A percentile compares a stretch with the other conserved stretches of the same genome.
phyloP scores from a whole-genome alignment of 352 stramenopile genomes.

The Thalassiosira exigua region DNA sequence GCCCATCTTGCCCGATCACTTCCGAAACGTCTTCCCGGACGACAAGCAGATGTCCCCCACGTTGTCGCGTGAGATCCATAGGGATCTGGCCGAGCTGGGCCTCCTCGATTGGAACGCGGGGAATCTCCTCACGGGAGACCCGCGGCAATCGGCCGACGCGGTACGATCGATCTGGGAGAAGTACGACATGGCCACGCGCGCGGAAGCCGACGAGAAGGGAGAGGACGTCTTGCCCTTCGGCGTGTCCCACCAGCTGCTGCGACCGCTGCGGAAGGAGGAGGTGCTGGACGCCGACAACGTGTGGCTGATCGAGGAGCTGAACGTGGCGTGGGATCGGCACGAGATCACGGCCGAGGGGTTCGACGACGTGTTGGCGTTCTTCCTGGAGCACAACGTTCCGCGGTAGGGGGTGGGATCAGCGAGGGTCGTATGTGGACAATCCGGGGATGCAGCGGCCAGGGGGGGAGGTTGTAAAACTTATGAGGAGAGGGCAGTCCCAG shows the following conservation, averaged over 20 bases:
- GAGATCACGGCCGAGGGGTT: constrained; percentile 60
- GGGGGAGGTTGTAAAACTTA: too few relatives aligned
- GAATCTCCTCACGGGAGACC: constrained; percentile 13
- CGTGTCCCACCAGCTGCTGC: constrained; percentile 27
- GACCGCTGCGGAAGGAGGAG: constrained; percentile 37
- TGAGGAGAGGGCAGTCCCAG: too few relatives aligned
- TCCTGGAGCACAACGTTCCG: constrained; percentile 51
- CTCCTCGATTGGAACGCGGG: constrained; percentile 30
- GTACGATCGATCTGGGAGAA: constrained; percentile 35
- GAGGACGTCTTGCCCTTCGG: constrained; percentile 41
- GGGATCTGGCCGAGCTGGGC: constrained; percentile 26
- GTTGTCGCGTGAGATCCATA: constrained; percentile 35
- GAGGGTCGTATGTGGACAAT: too few relatives aligned
- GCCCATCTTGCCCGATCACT: constrained; percentile 33
- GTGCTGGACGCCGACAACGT: constrained; percentile 44
- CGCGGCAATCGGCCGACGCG: constrained; percentile 16
- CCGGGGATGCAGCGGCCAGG: too few relatives aligned
- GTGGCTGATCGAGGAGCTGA: constrained; percentile 62
- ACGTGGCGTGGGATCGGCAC: constrained; percentile 62
- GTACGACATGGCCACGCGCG: constrained; percentile 14
- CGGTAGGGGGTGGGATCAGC: too few relatives aligned
- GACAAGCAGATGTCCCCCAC: constrained; percentile 41
- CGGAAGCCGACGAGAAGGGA: constrained; percentile 4
- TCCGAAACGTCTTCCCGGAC: constrained; percentile 32
- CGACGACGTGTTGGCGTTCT: constrained; percentile 47